phyloP scores from a whole-genome alignment of 108 stramenopile species.

The Cyclotella sp. region DNA sequence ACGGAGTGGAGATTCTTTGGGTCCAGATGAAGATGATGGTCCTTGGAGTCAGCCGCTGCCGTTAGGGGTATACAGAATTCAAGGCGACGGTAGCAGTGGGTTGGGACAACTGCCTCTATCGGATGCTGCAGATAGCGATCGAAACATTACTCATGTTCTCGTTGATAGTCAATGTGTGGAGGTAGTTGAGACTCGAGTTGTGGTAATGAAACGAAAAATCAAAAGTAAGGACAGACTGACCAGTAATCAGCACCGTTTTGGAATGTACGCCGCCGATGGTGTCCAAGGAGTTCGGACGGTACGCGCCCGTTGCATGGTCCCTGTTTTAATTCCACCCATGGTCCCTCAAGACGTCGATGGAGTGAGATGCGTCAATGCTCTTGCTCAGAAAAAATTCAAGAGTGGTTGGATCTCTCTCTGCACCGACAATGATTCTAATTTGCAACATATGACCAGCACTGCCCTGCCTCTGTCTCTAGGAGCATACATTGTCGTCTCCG shows the following conservation, averaged over 20 bases:
- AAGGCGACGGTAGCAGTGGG: background rate
- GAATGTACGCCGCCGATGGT: slow-evolving; percentile 19
- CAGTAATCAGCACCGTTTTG: slow-evolving; percentile 8
- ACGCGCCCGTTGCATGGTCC: slow-evolving; percentile 47
- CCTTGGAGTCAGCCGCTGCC: slow-evolving; percentile 46
- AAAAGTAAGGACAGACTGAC: background rate
- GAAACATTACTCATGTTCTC: slow-evolving; percentile 26
- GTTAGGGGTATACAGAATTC: slow-evolving; percentile 45
- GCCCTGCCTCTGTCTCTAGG: slow-evolving; percentile 30
- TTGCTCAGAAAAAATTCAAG: slow-evolving; percentile 32
- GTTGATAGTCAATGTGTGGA: slow-evolving; percentile 31
- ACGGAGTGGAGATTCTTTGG: background rate
- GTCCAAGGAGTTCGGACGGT: slow-evolving; percentile 21
- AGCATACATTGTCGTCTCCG: slow-evolving; percentile 33
- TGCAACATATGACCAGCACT: background rate
- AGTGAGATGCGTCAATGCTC: background rate
- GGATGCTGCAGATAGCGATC: slow-evolving; percentile 28
- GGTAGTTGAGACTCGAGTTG: slow-evolving; percentile 41
- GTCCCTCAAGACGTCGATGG: background rate
- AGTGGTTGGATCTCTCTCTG: slow-evolving; percentile 45
- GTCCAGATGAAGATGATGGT: slow-evolving; percentile 47
- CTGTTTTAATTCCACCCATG: slow-evolving; percentile 16
- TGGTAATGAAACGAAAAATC: slow-evolving; percentile 30
- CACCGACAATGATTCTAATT: slow-evolving; percentile 10
- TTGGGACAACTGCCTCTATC: slow-evolving; percentile 18